Evolutionary conservation across 805 yeast species (phyloP).

Genomic region (Diddensiella caesifluorescens): DNA sequence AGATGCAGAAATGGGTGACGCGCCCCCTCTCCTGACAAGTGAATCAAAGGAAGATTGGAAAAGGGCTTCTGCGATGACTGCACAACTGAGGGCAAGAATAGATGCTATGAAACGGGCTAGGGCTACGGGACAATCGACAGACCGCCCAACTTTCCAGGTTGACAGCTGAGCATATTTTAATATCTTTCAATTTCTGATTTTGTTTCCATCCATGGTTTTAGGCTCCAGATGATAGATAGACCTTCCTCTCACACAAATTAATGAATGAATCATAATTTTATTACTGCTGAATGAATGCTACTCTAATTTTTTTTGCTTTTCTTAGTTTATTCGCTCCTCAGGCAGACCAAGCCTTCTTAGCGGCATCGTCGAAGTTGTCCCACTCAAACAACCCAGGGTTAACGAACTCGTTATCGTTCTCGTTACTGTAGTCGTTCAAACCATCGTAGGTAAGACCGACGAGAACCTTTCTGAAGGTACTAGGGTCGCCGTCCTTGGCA

Average conservation of each 20-base stretch:
- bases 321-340: too few species aligned
- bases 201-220: too few species aligned
- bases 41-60: slow-evolving; percentile 53
- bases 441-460: slow-evolving; percentile 5
- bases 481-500: slow-evolving; percentile 7
- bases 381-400: slow-evolving; percentile 27
- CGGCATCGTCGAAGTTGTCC: slow-evolving; percentile 15
- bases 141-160: not conserved
- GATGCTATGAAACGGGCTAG: slow-evolving; percentile 64
- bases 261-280: not conserved
- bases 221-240: too few species aligned
- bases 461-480: slow-evolving; percentile 4
- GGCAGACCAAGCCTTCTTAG: slow-evolving; percentile 12
- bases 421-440: slow-evolving; percentile 1
- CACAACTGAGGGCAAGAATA: slow-evolving; percentile 77
- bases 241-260: not conserved
- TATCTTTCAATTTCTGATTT: not conserved
- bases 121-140: slow-evolving; percentile 12
- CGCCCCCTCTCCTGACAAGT: slow-evolving; percentile 31
- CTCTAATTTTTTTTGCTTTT: too few species aligned
- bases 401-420: slow-evolving; percentile 22
- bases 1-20: not conserved
- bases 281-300: too few species aligned
- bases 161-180: not conserved
- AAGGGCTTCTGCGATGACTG: slow-evolving; percentile 85